Evolutionary conservation across 306 rosid genomes (phyloP), one percentile per base, ranked within the genome.

Genomic region (Dalbergia cochinchinensis): DNA sequence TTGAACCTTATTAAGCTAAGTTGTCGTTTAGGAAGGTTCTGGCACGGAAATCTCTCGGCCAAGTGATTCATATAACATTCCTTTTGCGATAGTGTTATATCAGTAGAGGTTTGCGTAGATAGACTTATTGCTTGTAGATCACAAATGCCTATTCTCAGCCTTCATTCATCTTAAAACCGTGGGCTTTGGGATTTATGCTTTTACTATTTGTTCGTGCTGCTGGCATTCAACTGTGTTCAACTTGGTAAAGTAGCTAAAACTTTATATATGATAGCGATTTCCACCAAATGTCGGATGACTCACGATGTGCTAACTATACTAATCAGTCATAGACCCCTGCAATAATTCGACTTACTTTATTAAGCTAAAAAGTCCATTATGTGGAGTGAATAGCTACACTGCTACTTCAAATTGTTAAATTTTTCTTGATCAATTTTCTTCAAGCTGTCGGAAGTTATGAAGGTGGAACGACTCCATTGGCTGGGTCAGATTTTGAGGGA

Each of bases 381-480:
- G 47, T 65, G 75, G 70, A 69, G 48, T 0, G 73, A 47, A 35
- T 64, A n/a, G n/a, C n/a, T n/a, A n/a, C n/a, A n/a, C n/a, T n/a
- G n/a, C n/a, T n/a, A n/a, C n/a, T n/a, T n/a, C n/a, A n/a, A n/a
- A n/a, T n/a, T n/a, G 68, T 71, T 77, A 73, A 54, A 20, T 39
- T 44, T 33, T 39, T 54, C 41, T 67, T 50, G 31, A 42, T 55
- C 2, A 86, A 69, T 45, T 76, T 84, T 85, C 81, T 77, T 13
- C 31, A 37, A 26, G 31, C 33, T 73, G 79, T 42, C 41, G 64
- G 61, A 50, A 4, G n/a, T 13, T 10, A 51, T 16, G 63, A 70
- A 66, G 42, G 86, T 74, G 81, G 68, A 35, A 5, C 55, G 11
- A 31, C 57, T 34, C 47, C n/a, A 84, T 83, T 84, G 60, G 86